Conservation (phyloP, 208 protist species). For the Crithidia bombi region DNA sequence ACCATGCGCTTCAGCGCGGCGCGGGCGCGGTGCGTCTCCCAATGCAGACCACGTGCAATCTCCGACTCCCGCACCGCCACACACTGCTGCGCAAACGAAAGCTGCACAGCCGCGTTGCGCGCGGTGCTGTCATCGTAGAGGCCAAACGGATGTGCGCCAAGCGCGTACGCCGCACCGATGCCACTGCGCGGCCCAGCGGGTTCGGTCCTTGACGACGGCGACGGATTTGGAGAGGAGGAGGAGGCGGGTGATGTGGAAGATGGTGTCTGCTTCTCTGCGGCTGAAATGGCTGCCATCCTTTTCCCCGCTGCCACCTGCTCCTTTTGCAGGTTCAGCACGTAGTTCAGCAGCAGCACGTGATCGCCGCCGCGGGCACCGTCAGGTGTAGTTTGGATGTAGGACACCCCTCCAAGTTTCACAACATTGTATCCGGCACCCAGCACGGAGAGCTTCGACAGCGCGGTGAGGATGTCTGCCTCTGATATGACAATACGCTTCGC, state of each 20-base stretch:
- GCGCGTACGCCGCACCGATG: slow-evolving; percentile 55
- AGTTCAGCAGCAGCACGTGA: slow-evolving; percentile 67
- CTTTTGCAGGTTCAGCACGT: slow-evolving; percentile 50
- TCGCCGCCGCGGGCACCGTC: slow-evolving; percentile 68
- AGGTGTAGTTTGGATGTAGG: slow-evolving; percentile 87
- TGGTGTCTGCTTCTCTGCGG: neutral
- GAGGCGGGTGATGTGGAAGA: neutral
- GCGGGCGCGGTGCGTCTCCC: slow-evolving; percentile 67
- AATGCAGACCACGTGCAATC: slow-evolving; percentile 52
- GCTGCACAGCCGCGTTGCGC: slow-evolving; percentile 2
- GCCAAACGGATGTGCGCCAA: slow-evolving; percentile 49
- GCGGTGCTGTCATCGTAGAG: slow-evolving; percentile 14
- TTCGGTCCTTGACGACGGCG: neutral
- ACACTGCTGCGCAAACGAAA: slow-evolving; percentile 52
- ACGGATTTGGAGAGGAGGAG: neutral
- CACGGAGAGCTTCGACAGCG: slow-evolving; percentile 71
- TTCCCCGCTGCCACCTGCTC: slow-evolving; percentile 43
- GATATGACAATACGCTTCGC: slow-evolving; percentile 49
- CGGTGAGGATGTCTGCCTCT: slow-evolving; percentile 69
- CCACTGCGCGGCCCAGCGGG: slow-evolving; percentile 14
- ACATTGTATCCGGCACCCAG: slow-evolving; percentile 84
- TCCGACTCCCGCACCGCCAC: slow-evolving; percentile 59
- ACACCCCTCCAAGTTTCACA: slow-evolving; percentile 58
- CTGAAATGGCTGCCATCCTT: neutral
- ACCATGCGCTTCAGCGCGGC: slow-evolving; percentile 70